Evolutionary conservation across 2,329 filamentous ascomycete species (phyloP), one percentile per base, ranked within the genome.

Genomic region (Chalaropsis ovoidea): DNA sequence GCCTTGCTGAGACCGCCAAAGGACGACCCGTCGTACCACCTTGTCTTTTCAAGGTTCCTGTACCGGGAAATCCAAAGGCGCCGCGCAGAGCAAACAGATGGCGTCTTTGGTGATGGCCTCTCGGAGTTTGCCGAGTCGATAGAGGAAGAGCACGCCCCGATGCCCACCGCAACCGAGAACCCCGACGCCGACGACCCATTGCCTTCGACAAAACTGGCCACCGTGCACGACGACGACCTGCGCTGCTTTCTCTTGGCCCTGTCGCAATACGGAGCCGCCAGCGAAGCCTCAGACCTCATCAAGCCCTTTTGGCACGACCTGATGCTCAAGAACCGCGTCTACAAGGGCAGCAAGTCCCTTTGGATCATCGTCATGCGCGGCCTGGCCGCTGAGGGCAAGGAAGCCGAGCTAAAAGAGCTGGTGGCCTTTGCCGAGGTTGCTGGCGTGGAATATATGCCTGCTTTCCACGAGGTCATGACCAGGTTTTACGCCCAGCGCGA

Each of bases 401-500:
- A 86, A 69, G 69, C 77, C 65, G 81, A 85, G 72, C 76, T 90
- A 66, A 70, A 84, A 49, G 74, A 79, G n/a, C 78, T 85, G 2
- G 75, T 82, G 1, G 73, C 80, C 8, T 77, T 82, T 58, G 77
- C 86, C 49, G 75, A 81, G 64, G 74, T 76, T 11, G 73, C 78
- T 4, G 78, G 77, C 0, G 67, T 82, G 7, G 72, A 75, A 15
- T 81, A 79, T 68, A 76, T 77, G 65, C 72, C 75, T 2, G 70
- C 72, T 2, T 72, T 84, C 63, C 80, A 86, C 69, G 73, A 78
- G 66, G 73, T 81, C 42, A 77, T 94, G 72, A 80, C 86, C 2
- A 74, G 73, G 0, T 87, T 87, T 70, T 90, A 86, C 70, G 82
- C 86, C 1, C 73, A 77, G 13, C 79, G 78, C 56, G 77, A 85